Conservation (phyloP, 768 basidiomycete genomes). For the Calocybe cyanea region DNA sequence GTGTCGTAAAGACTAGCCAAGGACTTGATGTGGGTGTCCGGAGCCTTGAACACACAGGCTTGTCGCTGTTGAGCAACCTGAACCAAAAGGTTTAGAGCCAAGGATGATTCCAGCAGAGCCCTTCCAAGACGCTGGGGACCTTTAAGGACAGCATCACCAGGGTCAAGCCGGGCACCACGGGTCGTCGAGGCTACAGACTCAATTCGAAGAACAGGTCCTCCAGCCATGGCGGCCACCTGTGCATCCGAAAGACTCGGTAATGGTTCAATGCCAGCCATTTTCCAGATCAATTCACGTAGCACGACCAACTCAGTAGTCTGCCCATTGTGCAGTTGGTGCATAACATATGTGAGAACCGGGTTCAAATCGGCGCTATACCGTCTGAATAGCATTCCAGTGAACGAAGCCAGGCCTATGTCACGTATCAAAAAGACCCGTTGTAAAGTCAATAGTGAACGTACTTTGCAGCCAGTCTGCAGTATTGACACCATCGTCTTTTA, state of each 20-base stretch:
- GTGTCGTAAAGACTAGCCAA: conserved; percentile 85
- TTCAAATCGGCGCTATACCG: conserved; percentile 82
- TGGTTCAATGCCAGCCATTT: conserved; percentile 94
- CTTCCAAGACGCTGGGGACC: conserved; percentile 67
- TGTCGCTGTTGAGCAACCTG: conserved; percentile 91
- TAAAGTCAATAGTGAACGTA: conserved; percentile 37
- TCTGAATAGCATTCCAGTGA: conserved; percentile 88
- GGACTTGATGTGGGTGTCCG: conserved; percentile 79
- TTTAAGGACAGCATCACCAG: conserved; percentile 57
- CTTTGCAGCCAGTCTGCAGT: conserved; percentile 90
- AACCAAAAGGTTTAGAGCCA: conserved; percentile 87
- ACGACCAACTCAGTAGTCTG: conserved; percentile 88
- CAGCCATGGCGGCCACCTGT: conserved; percentile 88
- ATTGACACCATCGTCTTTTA: conserved; percentile 92
- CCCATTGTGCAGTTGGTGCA: conserved; percentile 81
- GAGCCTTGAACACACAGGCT: conserved; percentile 71
- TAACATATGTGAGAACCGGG: conserved; percentile 84
- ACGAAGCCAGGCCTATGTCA: conserved; percentile 77
- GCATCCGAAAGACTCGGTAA: conserved; percentile 84
- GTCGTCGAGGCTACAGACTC: conserved; percentile 83
- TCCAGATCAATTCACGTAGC: conserved; percentile 88
- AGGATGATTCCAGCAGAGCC: conserved; percentile 58
- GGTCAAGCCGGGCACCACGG: conserved; percentile 72
- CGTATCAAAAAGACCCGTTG: conserved; percentile 15
- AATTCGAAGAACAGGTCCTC: conserved; percentile 80